phyloP scores from a whole-genome alignment of 2,329 filamentous ascomycete species.

The Trichoderma sp. region DNA sequence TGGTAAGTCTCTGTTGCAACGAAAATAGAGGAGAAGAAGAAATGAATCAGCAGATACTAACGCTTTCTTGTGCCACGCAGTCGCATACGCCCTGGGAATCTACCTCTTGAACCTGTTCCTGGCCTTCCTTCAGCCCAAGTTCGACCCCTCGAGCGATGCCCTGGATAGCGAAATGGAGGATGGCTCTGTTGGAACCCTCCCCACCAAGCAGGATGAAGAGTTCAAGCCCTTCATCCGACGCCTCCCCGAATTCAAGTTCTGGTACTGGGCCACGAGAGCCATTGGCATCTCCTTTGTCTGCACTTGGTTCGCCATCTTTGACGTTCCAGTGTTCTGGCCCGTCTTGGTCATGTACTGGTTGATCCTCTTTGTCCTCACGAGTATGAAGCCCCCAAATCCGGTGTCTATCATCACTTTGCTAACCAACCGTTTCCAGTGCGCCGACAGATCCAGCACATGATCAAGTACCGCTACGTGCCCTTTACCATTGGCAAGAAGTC shows the following conservation, averaged over 20 bases:
- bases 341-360: conserved; percentile 98
- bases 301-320: conserved; percentile 91
- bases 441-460: conserved; percentile 99
- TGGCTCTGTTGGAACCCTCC: conserved; percentile 74
- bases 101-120: conserved; percentile 99
- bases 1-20: conserved; percentile 51
- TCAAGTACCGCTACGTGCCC: conserved; percentile 98
- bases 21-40: too few species aligned
- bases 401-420: background rate
- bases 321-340: conserved; percentile 98
- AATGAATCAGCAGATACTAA: background rate
- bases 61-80: conserved; percentile 42
- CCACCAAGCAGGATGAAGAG: conserved; percentile 95
- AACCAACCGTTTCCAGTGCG: conserved; percentile 63
- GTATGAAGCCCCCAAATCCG: conserved; percentile 53
- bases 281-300: conserved; percentile 79
- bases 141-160: conserved; percentile 90
- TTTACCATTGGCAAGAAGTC: conserved; percentile 88
- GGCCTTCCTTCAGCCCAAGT: conserved; percentile 96
- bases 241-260: conserved; percentile 99
- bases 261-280: conserved; percentile 91
- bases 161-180: conserved; percentile 96
- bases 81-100: conserved; percentile 96
- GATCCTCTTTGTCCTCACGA: conserved; percentile 92
- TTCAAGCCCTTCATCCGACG: conserved; percentile 96